Conservation (phyloP, 805 yeast species). For the Myxozyma mucilagina region DNA sequence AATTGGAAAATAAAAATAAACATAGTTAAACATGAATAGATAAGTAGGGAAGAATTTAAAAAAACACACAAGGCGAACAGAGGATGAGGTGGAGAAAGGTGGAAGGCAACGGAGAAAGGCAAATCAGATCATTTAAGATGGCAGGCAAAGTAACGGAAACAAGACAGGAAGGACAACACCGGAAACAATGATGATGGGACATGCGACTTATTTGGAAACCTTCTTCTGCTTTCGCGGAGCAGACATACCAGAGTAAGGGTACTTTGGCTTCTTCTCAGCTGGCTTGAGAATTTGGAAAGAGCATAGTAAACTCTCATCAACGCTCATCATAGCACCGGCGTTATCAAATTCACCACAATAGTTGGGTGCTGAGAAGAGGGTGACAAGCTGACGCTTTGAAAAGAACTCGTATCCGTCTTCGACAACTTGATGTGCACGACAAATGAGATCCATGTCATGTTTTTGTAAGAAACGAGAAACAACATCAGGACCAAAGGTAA, state of each 20-base stretch:
- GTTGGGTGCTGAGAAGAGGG: slow-evolving; percentile 95
- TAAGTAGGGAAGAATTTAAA: not conserved
- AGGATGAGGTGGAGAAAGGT: not conserved
- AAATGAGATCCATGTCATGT: slow-evolving; percentile 96
- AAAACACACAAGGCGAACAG: not conserved
- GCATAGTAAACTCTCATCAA: slow-evolving; percentile 91
- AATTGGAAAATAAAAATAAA: not conserved
- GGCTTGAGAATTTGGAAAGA: slow-evolving; percentile 92
- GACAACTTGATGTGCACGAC: slow-evolving; percentile 98
- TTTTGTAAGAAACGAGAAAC: slow-evolving; percentile 93
- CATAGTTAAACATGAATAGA: not conserved
- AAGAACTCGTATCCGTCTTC: slow-evolving; percentile 99
- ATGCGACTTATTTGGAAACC: slow-evolving; percentile 12
- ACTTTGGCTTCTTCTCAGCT: slow-evolving; percentile 90
- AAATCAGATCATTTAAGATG: not conserved
- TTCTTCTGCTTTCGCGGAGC: slow-evolving; percentile 31
- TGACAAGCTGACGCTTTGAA: slow-evolving; percentile 91
- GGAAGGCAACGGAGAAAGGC: not conserved
- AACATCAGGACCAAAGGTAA: slow-evolving; percentile 99
- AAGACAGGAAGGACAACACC: not conserved
- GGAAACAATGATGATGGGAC: not conserved
- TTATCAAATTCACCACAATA: slow-evolving; percentile 96
- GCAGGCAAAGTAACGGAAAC: not conserved
- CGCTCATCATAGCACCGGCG: slow-evolving; percentile 99
- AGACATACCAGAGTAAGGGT: slow-evolving; percentile 41